Percentiles rank a stretch among this genome's conserved stretches.
phyloP scores from a whole-genome alignment of 805 yeast genomes.

The Metschnikowia koreensis region DNA sequence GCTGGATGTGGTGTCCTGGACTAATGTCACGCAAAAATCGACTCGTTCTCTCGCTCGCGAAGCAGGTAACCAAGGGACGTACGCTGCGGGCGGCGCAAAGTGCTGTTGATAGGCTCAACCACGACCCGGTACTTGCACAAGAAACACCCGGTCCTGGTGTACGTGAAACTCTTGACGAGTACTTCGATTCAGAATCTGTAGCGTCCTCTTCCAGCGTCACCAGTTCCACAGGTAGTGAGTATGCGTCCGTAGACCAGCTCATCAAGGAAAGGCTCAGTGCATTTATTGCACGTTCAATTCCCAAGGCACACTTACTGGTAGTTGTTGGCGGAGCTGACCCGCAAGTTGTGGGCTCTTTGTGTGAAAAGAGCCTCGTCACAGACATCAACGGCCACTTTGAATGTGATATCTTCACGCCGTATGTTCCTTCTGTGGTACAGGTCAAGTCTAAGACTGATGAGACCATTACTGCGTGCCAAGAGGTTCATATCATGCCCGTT shows the following conservation, averaged over 20 bases:
- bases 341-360: slow-evolving; percentile 22
- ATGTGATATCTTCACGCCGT: slow-evolving; percentile 49
- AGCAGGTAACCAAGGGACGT: slow-evolving; percentile 55
- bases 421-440: slow-evolving; percentile 59
- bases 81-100: slow-evolving; percentile 18
- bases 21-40: slow-evolving; percentile 67
- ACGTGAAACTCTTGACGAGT: neutral
- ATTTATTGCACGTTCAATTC: slow-evolving; percentile 66
- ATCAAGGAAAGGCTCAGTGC: slow-evolving; percentile 66
- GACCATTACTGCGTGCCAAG: slow-evolving; percentile 45
- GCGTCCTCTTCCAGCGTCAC: slow-evolving; percentile 11
- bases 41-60: slow-evolving; percentile 64
- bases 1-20: slow-evolving; percentile 73
- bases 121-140: slow-evolving; percentile 10
- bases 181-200: slow-evolving; percentile 13
- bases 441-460: slow-evolving; percentile 50
- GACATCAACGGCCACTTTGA: slow-evolving; percentile 70
- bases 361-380: slow-evolving; percentile 40
- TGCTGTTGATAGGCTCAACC: slow-evolving; percentile 17
- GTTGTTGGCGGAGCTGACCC: slow-evolving; percentile 52
- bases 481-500: slow-evolving; percentile 40
- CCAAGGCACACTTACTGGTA: slow-evolving; percentile 53
- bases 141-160: slow-evolving; percentile 2
- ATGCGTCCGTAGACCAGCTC: slow-evolving; percentile 37
- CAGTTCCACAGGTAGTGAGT: slow-evolving; percentile 6